These are phyloP conservation scores for Pichia sp. DNA, from an alignment of 1,139 yeast genomes.

Conservation along the genomic window DNA sequence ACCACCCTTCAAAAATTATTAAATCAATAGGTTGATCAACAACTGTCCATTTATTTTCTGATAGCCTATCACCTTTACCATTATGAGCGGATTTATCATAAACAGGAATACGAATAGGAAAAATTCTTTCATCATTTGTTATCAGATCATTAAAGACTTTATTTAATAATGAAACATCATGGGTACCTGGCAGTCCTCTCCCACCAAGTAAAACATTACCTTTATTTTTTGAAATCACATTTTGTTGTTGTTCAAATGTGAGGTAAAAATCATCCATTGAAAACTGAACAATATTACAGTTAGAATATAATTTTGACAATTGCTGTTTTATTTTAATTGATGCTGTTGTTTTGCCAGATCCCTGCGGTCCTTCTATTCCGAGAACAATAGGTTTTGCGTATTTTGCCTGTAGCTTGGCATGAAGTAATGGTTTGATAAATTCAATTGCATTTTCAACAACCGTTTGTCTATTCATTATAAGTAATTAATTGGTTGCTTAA, in stretches of 20 bases:
- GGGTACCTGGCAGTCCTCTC: conserved; percentile 93
- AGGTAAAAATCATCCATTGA: conserved; percentile 87
- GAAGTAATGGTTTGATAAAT: conserved; percentile 17
- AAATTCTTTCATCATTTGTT: conserved; percentile 28
- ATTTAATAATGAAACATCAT: conserved; percentile 51
- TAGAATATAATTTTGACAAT: conserved; percentile 35
- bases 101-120: conserved; percentile 61
- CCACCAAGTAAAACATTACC: conserved; percentile 61
- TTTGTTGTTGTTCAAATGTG: conserved; percentile 52
- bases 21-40: conserved; percentile 44
- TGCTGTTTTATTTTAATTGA: conserved; percentile 40
- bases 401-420: background rate
- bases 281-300: conserved; percentile 45
- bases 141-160: conserved; percentile 28
- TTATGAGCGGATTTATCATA: conserved; percentile 71
- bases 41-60: conserved; percentile 34
- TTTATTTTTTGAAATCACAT: conserved; percentile 34
- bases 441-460: conserved; percentile 17
- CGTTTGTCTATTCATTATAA: conserved; percentile 4
- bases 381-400: conserved; percentile 34
- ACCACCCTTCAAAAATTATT: conserved; percentile 90
- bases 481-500: too few relatives aligned
- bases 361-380: conserved; percentile 86
- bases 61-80: conserved; percentile 76
- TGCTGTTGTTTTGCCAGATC: conserved; percentile 80